Conservation (phyloP, 805 yeast species). For the Saitoella complicata region DNA sequence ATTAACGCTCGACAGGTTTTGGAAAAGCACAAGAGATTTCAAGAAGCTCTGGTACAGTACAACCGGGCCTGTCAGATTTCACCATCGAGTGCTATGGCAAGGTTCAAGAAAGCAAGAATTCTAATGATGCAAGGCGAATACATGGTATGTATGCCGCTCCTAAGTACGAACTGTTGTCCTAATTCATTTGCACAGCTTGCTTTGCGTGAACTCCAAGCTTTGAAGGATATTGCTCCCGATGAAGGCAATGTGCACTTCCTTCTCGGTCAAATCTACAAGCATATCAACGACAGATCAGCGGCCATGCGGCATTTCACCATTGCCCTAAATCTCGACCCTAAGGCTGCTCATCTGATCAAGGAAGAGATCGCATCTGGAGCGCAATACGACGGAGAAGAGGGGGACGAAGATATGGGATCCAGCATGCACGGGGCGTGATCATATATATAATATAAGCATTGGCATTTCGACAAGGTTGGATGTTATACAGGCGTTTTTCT, state of each 20-base stretch:
- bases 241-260: slow-evolving; percentile 87
- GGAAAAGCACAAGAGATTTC: slow-evolving; percentile 54
- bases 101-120: slow-evolving; percentile 76
- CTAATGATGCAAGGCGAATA: slow-evolving; percentile 30
- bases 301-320: slow-evolving; percentile 78
- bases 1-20: slow-evolving; percentile 22
- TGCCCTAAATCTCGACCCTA: slow-evolving; percentile 83
- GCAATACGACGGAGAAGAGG: too few species aligned
- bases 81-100: slow-evolving; percentile 70
- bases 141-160: too few species aligned
- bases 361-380: slow-evolving; percentile 45
- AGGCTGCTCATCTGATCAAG: slow-evolving; percentile 57
- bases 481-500: too few species aligned
- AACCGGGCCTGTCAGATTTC: slow-evolving; percentile 70
- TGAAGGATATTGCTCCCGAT: slow-evolving; percentile 72
- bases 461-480: too few species aligned
- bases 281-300: slow-evolving; percentile 51
- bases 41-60: slow-evolving; percentile 65
- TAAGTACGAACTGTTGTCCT: not conserved
- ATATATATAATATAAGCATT: too few species aligned
- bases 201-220: slow-evolving; percentile 51
- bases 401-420: too few species aligned
- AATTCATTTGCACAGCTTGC: slow-evolving; percentile 33
- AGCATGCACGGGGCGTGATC: too few species aligned
- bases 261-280: slow-evolving; percentile 71